phyloP scores from a whole-genome alignment of 129 eudicot species.

The Ambrosia trifida region DNA sequence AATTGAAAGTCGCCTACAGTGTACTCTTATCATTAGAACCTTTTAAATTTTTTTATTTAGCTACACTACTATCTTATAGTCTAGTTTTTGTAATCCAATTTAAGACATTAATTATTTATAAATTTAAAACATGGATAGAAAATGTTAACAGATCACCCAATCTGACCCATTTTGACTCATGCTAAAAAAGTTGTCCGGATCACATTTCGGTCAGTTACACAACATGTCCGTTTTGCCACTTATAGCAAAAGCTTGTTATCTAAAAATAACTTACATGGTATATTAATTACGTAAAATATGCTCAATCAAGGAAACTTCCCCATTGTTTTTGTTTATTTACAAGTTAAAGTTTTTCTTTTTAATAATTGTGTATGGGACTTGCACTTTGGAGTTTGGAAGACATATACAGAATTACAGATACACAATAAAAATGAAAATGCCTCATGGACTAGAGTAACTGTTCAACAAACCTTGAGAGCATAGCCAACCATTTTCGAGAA shows the following conservation, averaged over 20 bases:
- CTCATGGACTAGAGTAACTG: not conserved
- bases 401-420: not conserved
- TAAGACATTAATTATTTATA: not conserved
- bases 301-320: not conserved
- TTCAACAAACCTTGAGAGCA: constrained; percentile 77
- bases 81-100: not conserved
- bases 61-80: not conserved
- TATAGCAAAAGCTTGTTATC: not conserved
- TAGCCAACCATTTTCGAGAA: constrained; percentile 97
- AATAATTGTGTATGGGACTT: not conserved
- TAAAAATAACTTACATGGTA: too few relatives aligned
- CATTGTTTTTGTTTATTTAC: not conserved
- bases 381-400: too few relatives aligned
- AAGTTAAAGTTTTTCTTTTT: not conserved
- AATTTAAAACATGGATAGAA: too few relatives aligned
- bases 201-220: not conserved
- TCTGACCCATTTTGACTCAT: not conserved
- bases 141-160: not conserved
- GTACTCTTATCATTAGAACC: not conserved
- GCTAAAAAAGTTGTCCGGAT: not conserved
- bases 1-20: not conserved
- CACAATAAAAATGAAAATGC: not conserved
- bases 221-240: not conserved
- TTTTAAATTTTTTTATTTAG: not conserved
- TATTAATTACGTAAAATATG: not conserved